Evolutionary conservation across 129 eudicot genomes (phyloP).

Genomic region (Flaveria linearis): DNA sequence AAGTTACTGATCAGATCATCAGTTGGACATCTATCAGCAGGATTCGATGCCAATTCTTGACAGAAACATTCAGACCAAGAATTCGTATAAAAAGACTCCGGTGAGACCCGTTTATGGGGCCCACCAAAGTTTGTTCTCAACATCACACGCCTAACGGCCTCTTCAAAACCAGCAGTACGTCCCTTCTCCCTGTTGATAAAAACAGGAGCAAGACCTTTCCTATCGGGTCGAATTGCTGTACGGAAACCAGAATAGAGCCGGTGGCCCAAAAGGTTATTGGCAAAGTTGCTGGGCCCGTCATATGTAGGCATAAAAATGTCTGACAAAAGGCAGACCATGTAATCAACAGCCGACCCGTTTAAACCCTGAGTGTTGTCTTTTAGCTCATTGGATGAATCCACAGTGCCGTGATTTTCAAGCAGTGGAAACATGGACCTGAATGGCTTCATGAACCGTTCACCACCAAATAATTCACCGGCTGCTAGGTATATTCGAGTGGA

Average conservation of each 20-base stretch:
- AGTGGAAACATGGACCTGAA: constrained; percentile 80
- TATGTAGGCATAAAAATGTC: constrained; percentile 98
- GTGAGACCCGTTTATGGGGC: constrained; percentile 78
- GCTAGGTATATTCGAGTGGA: constrained; percentile 89
- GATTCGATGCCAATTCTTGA: constrained; percentile 57
- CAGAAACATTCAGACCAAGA: constrained; percentile 99
- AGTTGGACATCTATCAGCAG: constrained; percentile 78
- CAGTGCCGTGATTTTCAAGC: constrained; percentile 80
- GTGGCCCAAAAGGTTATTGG: constrained; percentile 92
- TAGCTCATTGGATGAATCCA: constrained; percentile 73
- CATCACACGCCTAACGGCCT: constrained; percentile 79
- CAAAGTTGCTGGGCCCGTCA: constrained; percentile 97
- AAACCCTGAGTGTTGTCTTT: constrained; percentile 63
- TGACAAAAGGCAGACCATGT: constrained; percentile 96
- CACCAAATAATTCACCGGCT: constrained; percentile 94
- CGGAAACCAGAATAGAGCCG: constrained; percentile 92
- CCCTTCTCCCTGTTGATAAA: constrained; percentile 87
- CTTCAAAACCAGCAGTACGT: constrained; percentile 67
- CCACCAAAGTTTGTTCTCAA: constrained; percentile 79
- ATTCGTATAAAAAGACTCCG: constrained; percentile 92
- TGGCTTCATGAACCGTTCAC: constrained; percentile 94
- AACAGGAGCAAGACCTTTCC: constrained; percentile 91
- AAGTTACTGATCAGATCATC: constrained; percentile 38
- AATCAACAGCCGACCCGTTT: constrained; percentile 94
- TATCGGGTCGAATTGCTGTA: constrained; percentile 78